Evolutionary conservation across 768 basidiomycete genomes (phyloP).

Genomic region (Lactifluus volemus): DNA sequence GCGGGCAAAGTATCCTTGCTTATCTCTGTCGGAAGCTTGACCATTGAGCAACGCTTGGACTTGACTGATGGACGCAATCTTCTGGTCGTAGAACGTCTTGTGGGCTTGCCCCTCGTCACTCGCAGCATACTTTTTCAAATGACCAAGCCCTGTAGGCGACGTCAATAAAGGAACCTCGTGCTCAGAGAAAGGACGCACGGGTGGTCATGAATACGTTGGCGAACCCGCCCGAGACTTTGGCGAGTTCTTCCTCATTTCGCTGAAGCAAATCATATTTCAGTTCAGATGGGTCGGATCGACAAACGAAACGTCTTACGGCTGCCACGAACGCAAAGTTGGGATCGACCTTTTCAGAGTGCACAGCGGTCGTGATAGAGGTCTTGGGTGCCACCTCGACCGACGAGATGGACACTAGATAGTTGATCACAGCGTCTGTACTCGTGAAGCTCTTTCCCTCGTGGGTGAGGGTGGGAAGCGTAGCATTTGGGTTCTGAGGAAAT

Average conservation of each 20-base stretch:
- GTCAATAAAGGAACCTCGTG: neutral
- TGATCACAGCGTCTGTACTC: constrained; percentile 34
- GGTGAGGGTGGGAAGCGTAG: constrained; percentile 7
- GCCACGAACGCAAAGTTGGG: constrained; percentile 44
- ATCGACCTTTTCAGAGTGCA: constrained; percentile 40
- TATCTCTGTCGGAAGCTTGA: constrained; percentile 28
- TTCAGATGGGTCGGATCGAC: neutral
- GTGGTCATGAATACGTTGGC: constrained; percentile 29
- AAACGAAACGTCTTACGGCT: constrained; percentile 25
- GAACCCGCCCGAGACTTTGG: constrained; percentile 29
- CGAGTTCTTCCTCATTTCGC: constrained; percentile 40
- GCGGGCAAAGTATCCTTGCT: constrained; percentile 31
- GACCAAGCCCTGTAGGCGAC: constrained; percentile 32
- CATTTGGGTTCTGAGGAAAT: constrained; percentile 15
- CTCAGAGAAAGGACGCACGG: constrained; percentile 28
- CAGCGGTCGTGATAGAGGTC: constrained; percentile 29
- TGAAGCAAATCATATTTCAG: constrained; percentile 13
- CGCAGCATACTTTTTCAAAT: constrained; percentile 31
- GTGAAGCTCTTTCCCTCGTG: constrained; percentile 23
- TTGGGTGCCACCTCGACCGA: constrained; percentile 29
- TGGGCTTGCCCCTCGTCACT: constrained; percentile 29
- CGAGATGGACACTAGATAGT: constrained; percentile 34
- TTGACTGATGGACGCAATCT: constrained; percentile 32
- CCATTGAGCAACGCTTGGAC: constrained; percentile 36
- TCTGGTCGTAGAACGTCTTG: constrained; percentile 38